Evolutionary conservation across 176 grass and related monocot species (phyloP).

Genomic region (Triticum dicoccoides): DNA sequence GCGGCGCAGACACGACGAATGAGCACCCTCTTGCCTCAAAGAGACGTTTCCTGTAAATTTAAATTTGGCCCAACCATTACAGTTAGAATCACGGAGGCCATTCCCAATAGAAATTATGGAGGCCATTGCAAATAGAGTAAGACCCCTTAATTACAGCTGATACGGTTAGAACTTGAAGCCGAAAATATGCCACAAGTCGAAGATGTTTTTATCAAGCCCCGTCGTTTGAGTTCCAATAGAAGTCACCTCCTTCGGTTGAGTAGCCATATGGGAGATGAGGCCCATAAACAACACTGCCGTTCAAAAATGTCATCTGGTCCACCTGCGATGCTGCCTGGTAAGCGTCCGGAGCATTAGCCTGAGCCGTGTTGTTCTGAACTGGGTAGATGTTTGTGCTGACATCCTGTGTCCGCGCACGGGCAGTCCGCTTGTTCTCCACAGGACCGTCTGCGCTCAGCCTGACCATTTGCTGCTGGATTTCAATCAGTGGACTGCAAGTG

Average conservation of each 20-base stretch:
- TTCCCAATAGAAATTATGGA: slow-evolving; percentile 27
- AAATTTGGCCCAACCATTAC: slow-evolving; percentile 9
- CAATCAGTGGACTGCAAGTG: slow-evolving; percentile 40
- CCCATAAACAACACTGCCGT: too few species aligned
- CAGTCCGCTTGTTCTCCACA: slow-evolving; percentile 49
- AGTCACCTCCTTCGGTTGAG: slow-evolving; percentile 45
- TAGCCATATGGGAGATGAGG: slow-evolving; percentile 70
- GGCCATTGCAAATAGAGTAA: slow-evolving; percentile 35
- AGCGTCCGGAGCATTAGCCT: too few species aligned
- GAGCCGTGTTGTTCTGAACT: too few species aligned
- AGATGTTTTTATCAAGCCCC: slow-evolving; percentile 12
- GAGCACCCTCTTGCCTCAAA: slow-evolving; percentile 11
- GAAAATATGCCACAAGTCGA: slow-evolving; percentile 19
- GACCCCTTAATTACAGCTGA: slow-evolving; percentile 39
- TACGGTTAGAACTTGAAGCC: slow-evolving; percentile 39
- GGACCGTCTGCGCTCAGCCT: slow-evolving; percentile 59
- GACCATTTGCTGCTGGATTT: slow-evolving; percentile 73
- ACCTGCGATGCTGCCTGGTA: too few species aligned
- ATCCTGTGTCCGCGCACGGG: slow-evolving; percentile 45
- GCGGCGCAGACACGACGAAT: neutral
- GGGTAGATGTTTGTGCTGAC: slow-evolving; percentile 32
- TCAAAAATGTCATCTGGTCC: too few species aligned
- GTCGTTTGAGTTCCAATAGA: slow-evolving; percentile 57
- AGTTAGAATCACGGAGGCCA: slow-evolving; percentile 40
- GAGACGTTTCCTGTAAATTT: neutral